Conservation (phyloP, 1,284 basidiomycete genomes). For the Cutaneotrichosporon mucoides region DNA sequence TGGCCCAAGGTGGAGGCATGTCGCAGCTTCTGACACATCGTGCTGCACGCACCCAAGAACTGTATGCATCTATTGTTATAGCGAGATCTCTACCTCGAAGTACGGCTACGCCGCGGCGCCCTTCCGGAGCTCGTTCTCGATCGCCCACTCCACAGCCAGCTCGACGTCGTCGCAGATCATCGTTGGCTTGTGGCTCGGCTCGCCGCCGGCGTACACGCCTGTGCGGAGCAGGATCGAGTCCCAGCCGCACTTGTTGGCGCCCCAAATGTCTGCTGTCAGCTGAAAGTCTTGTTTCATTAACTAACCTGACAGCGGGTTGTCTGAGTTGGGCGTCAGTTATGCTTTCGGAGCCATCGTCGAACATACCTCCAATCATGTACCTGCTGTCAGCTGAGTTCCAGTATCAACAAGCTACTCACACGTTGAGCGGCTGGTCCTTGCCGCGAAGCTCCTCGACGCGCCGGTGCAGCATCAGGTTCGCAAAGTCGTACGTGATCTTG, state of each 20-base stretch:
- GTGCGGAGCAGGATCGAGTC: conserved; percentile 79
- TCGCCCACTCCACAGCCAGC: conserved; percentile 75
- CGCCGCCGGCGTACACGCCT: conserved; percentile 72
- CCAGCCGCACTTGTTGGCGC: conserved; percentile 82
- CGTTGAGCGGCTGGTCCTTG: conserved; percentile 37
- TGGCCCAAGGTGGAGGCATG: too few relatives aligned
- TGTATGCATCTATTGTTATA: not conserved
- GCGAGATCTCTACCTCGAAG: too few relatives aligned
- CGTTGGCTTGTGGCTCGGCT: conserved; percentile 72
- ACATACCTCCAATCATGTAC: conserved; percentile 15
- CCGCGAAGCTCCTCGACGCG: conserved; percentile 54
- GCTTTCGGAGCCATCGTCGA: not conserved
- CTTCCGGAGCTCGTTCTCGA: conserved; percentile 43
- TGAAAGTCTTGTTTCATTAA: too few relatives aligned
- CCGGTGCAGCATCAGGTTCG: conserved; percentile 62
- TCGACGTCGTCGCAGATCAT: conserved; percentile 75
- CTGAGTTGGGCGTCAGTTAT: conserved; percentile 24
- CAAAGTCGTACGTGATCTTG: conserved; percentile 76
- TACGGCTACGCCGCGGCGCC: not conserved
- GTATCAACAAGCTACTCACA: conserved; percentile 41
- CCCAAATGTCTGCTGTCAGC: conserved; percentile 48
- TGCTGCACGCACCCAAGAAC: not conserved
- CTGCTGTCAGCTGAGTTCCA: conserved; percentile 7
- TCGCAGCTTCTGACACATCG: too few relatives aligned
- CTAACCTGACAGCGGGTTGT: conserved; percentile 81